A percentile compares a stretch with the other conserved stretches of the same genome.
Evolutionary conservation across 805 yeast genomes (phyloP).

Genomic region (Debaryomyces hansenii): DNA sequence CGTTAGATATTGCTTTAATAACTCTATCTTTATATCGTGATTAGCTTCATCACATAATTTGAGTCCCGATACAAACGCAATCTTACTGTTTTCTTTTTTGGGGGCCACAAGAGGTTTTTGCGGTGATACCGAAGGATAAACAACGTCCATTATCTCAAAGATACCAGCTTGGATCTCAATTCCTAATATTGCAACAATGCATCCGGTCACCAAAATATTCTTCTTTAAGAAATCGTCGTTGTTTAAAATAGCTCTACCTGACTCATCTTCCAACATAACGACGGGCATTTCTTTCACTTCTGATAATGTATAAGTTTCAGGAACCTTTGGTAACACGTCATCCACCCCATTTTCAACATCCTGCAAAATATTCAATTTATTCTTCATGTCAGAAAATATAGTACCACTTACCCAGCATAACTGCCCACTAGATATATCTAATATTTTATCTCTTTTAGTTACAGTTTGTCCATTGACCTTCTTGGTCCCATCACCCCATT

Average conservation of each 20-base stretch:
- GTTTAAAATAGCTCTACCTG: constrained; percentile 77
- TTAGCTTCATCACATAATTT: constrained; percentile 49
- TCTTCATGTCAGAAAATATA: constrained; percentile 76
- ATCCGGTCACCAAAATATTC: constrained; percentile 79
- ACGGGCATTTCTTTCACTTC: constrained; percentile 23
- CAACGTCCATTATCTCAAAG: constrained; percentile 79
- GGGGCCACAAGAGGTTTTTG: constrained; percentile 40
- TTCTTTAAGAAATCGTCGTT: constrained; percentile 56
- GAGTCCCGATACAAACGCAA: constrained; percentile 80
- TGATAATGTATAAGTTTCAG: constrained; percentile 22
- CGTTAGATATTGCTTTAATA: constrained; percentile 65
- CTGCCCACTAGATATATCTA: constrained; percentile 62
- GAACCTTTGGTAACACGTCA: constrained; percentile 47
- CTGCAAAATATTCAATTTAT: constrained; percentile 79
- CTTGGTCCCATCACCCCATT: constrained; percentile 55
- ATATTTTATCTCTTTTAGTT: constrained; percentile 36
- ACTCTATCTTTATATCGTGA: constrained; percentile 47
- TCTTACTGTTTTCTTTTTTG: constrained; percentile 33
- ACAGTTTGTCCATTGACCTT: constrained; percentile 33
- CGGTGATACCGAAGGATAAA: constrained; percentile 64
- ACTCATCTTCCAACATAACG: constrained; percentile 87
- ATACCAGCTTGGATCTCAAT: constrained; percentile 81
- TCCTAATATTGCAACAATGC: constrained; percentile 84
- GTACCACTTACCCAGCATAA: constrained; percentile 88
- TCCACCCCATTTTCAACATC: constrained; percentile 69